Evolutionary conservation across 2,329 filamentous ascomycete genomes (phyloP).

Genomic region (Calonectria pseudoturangicola): DNA sequence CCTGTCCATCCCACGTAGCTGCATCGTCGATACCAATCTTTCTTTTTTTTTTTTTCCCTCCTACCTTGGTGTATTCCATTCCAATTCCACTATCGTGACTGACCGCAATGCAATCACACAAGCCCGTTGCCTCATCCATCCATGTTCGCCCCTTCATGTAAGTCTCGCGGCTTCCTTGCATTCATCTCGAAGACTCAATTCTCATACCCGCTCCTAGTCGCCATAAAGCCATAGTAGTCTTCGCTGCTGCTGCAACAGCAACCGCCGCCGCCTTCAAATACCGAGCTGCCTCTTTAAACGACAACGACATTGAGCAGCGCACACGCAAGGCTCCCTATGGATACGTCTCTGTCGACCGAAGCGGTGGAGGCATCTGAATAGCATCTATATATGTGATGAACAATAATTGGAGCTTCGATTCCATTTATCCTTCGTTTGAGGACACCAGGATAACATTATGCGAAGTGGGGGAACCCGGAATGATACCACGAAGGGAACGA

Average conservation of each 20-base stretch:
- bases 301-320: constrained; percentile 67
- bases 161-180: constrained; percentile 10
- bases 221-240: constrained; percentile 60
- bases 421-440: not conserved
- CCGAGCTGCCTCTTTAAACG: constrained; percentile 59
- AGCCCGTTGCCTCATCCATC: constrained; percentile 40
- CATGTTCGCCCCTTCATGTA: constrained; percentile 50
- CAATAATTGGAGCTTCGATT: too few relatives aligned
- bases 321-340: constrained; percentile 60
- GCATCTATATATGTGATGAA: too few relatives aligned
- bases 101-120: constrained; percentile 38
- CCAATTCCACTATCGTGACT: not conserved
- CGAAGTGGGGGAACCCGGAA: not conserved
- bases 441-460: not conserved
- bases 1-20: not conserved
- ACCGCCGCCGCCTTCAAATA: constrained; percentile 57
- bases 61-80: not conserved
- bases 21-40: too few relatives aligned
- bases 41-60: not conserved
- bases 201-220: constrained; percentile 55
- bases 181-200: constrained; percentile 5
- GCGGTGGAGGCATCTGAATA: constrained; percentile 66
- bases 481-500: constrained; percentile 20
- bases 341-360: constrained; percentile 72
- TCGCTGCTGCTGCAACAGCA: constrained; percentile 57